A percentile compares a stretch with the other conserved stretches of the same genome.
phyloP scores from a whole-genome alignment of 345 rosid genomes.

The Rubroshorea leprosula region DNA sequence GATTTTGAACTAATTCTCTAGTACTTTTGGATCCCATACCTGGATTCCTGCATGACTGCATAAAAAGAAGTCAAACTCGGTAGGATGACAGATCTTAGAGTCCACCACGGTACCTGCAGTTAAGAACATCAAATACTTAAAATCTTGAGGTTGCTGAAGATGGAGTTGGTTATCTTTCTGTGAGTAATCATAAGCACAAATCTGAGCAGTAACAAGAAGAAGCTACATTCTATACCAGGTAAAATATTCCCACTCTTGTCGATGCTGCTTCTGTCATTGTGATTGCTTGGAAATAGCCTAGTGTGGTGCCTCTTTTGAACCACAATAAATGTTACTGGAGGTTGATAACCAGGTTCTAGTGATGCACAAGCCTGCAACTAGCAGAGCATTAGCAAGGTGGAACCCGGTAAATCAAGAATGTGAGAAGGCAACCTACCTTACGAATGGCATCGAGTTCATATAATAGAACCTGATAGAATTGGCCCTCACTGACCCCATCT shows the following conservation, averaged over 20 bases:
- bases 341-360: slow-evolving; percentile 32
- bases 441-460: slow-evolving; percentile 43
- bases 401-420: not conserved
- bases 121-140: not conserved
- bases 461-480: slow-evolving; percentile 38
- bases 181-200: not conserved
- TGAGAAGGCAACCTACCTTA: slow-evolving; percentile 22
- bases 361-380: slow-evolving; percentile 36
- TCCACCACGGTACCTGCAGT: slow-evolving; percentile 41
- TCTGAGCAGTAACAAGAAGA: not conserved
- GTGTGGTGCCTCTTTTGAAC: slow-evolving; percentile 45
- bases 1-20: not conserved
- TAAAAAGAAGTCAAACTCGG: slow-evolving; percentile 37
- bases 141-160: not conserved
- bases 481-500: slow-evolving; percentile 46
- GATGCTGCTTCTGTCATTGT: slow-evolving; percentile 23
- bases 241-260: slow-evolving; percentile 41
- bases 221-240: slow-evolving; percentile 24
- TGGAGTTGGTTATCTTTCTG: not conserved
- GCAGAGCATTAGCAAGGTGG: slow-evolving; percentile 7
- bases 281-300: slow-evolving; percentile 36
- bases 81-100: slow-evolving; percentile 39
- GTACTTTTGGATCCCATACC: slow-evolving; percentile 16
- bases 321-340: slow-evolving; percentile 39
- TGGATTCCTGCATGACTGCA: slow-evolving; percentile 46